Evolutionary conservation across 495 filamentous ascomycete genomes (phyloP).

Genomic region (Evernia prunastri): DNA sequence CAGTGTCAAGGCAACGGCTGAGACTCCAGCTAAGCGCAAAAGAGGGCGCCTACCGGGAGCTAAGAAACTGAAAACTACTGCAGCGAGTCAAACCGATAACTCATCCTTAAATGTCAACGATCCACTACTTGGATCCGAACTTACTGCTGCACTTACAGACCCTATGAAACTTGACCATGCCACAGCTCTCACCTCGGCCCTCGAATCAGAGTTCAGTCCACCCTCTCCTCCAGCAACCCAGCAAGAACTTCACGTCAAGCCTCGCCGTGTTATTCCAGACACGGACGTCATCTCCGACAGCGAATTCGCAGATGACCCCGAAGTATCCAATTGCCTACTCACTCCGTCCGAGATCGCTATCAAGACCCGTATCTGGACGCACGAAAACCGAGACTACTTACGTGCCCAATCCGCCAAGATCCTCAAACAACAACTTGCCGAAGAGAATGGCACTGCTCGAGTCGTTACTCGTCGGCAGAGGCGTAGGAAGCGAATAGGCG

Average conservation of each 20-base stretch:
- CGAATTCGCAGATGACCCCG: conserved; percentile 82
- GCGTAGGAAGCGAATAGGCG: conserved; percentile 44
- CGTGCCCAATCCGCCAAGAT: conserved; percentile 72
- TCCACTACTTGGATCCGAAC: conserved; percentile 39
- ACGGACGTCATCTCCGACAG: conserved; percentile 55
- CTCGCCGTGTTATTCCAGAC: conserved; percentile 32
- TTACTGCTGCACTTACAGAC: conserved; percentile 43
- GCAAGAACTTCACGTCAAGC: conserved; percentile 2
- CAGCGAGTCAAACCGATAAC: conserved; percentile 32
- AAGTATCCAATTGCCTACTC: conserved; percentile 74
- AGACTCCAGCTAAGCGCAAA: conserved; percentile 16
- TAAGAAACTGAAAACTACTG: conserved; percentile 5
- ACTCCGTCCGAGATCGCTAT: conserved; percentile 59
- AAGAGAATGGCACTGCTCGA: conserved; percentile 35
- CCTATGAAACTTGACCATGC: conserved; percentile 43
- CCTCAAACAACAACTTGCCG: conserved; percentile 56
- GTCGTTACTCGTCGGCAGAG: conserved; percentile 34
- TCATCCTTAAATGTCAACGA: conserved; percentile 20
- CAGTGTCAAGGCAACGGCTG: neutral
- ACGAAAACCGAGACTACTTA: conserved; percentile 85
- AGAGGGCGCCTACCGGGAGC: conserved; percentile 8
- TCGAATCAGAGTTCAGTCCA: conserved; percentile 18
- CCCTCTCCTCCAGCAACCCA: conserved; percentile 10
- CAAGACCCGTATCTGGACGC: conserved; percentile 89
- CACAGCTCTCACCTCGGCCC: conserved; percentile 28